Base-by-base conservation (phyloP, 305 asterid genomes). In the Fraxinus velutina region DNA sequence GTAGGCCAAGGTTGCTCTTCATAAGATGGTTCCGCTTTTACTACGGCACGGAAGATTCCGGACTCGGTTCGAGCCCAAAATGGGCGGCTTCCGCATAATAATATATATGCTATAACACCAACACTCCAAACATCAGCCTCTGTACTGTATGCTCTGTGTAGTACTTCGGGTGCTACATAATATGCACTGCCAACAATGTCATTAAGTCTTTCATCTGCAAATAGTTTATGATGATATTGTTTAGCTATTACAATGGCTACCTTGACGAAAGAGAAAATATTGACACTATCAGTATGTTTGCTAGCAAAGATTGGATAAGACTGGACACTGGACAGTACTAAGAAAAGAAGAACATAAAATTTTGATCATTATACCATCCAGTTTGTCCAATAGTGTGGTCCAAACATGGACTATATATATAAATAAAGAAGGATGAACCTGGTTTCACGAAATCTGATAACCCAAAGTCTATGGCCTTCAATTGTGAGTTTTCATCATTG, bases 91-190 rank as follows among this genome's bases (percentile, higher is more conserved):
- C 93, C 98, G 47, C 96, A 91, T 78, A 93, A 84, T 34, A 91
- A 82, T 71, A 93, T 91, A 86, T 93, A 93, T 71, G 98, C 88
- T 79, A 92, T 91, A 75, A 93, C 98, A 5, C 98, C 98, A 42
- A 92, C 78, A 81, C 97, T 93, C 98, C 97, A 93, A 33, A 93
- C 95, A 88, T 93, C 98, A 68, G 97, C 98, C 89, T 93, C 97
- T 3, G 94, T 90, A 79, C 91, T 89, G 80, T 93, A 93, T 30
- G 97, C 90, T 86, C 97, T 84, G 73, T 93, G 97, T 34, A 93
- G 78, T 66, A 93, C 97, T 88, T 93, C 97, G 0, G 97, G 97
- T 10, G 97, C 97, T 24, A 93, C 97, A 37, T 92, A 92, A 82
- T 92, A 92, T 76, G 97, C 97, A 81, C 97, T 92, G 75, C 97